A percentile compares a stretch with the other conserved stretches of the same genome.
Evolutionary conservation across 805 yeast species (phyloP).

Genomic region (Kuraishia cidri): DNA sequence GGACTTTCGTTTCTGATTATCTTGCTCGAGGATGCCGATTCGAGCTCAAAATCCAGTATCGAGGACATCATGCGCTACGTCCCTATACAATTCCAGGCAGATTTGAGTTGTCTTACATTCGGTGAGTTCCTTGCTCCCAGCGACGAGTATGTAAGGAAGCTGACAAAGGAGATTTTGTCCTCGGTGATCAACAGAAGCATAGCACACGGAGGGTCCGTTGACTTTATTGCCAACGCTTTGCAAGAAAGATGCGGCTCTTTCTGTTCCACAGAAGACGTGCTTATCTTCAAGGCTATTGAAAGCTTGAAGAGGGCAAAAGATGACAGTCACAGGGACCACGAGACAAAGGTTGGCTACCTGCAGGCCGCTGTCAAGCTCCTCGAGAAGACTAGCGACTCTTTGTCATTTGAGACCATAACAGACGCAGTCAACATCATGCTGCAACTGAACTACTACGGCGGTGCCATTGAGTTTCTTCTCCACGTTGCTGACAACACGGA

Average conservation of each 20-base stretch:
- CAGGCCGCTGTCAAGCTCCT: constrained; percentile 68
- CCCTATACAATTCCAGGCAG: constrained; percentile 56
- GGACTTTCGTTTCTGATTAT: constrained; percentile 84
- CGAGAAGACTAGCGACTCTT: constrained; percentile 69
- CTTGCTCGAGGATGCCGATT: constrained; percentile 61
- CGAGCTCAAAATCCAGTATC: constrained; percentile 15
- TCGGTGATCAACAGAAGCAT: constrained; percentile 86
- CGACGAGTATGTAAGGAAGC: constrained; percentile 41
- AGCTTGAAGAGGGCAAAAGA: constrained; percentile 81
- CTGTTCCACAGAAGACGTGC: constrained; percentile 89
- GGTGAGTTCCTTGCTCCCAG: constrained; percentile 71
- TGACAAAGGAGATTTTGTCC: constrained; percentile 80
- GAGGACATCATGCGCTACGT: constrained; percentile 63
- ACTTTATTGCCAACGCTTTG: constrained; percentile 74
- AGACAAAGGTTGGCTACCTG: constrained; percentile 54
- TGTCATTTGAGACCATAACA: constrained; percentile 70
- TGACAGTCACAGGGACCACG: constrained; percentile 63
- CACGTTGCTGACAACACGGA: constrained; percentile 68
- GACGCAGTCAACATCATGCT: constrained; percentile 77
- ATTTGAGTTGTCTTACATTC: constrained; percentile 58
- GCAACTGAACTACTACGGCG: constrained; percentile 69
- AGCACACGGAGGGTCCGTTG: constrained; percentile 88
- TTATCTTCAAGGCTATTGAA: constrained; percentile 90
- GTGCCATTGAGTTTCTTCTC: constrained; percentile 77
- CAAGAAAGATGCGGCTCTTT: constrained; percentile 93